phyloP scores from a whole-genome alignment of 768 basidiomycete species.

The Suillus tomentosus region DNA sequence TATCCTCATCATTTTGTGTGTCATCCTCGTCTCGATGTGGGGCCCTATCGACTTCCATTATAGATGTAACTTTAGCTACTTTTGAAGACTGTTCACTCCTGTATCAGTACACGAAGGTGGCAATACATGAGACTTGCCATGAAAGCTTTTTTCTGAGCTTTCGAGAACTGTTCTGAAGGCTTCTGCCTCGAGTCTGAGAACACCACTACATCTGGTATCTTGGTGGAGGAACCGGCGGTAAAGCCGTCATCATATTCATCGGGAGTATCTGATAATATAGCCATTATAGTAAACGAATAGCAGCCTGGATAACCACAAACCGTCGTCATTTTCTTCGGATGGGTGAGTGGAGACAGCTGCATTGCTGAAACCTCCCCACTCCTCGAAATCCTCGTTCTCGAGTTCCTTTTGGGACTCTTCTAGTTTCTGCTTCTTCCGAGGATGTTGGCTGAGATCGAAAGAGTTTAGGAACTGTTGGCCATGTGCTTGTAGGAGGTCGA shows the following conservation, averaged over 20 bases:
- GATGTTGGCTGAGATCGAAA: slow-evolving; percentile 34
- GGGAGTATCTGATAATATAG: slow-evolving; percentile 8
- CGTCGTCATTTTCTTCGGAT: slow-evolving; percentile 25
- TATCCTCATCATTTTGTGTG: slow-evolving; percentile 5
- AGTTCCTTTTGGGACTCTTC: slow-evolving; percentile 17
- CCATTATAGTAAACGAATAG: neutral
- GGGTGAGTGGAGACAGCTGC: neutral
- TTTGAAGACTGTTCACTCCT: slow-evolving; percentile 66
- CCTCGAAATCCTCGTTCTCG: slow-evolving; percentile 33
- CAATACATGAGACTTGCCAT: slow-evolving; percentile 55
- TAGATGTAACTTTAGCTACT: slow-evolving; percentile 56
- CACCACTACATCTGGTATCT: slow-evolving; percentile 52
- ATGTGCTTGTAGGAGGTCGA: slow-evolving; percentile 45
- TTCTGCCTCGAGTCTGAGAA: slow-evolving; percentile 47
- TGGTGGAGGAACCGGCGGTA: slow-evolving; percentile 33
- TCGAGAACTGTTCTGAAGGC: slow-evolving; percentile 28
- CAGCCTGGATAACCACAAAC: slow-evolving; percentile 14
- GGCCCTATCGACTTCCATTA: slow-evolving; percentile 26
- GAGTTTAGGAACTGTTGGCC: slow-evolving; percentile 47
- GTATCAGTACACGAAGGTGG: slow-evolving; percentile 1
- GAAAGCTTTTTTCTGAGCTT: slow-evolving; percentile 62
- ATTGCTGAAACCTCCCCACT: slow-evolving; percentile 43
- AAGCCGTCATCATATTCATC: slow-evolving; percentile 51
- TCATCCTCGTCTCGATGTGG: slow-evolving; percentile 16
- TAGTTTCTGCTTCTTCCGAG: slow-evolving; percentile 21